Evolutionary conservation across 331 rosid genomes (phyloP), one percentile per base, ranked within the genome.

Genomic region (Stylosanthes scabra): DNA sequence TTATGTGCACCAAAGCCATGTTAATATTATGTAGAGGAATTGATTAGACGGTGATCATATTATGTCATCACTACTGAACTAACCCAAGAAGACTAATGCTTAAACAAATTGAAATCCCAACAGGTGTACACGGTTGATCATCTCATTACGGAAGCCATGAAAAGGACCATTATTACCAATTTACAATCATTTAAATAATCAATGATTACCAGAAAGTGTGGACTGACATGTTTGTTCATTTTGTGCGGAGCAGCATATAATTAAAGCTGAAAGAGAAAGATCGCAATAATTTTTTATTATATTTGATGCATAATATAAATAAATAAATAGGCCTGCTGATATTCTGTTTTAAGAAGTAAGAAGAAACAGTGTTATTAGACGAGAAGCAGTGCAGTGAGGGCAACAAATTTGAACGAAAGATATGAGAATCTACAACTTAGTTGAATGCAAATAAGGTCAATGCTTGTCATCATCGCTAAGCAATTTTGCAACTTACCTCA

Each of bases 371-470:
- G n/a, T n/a, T n/a, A n/a, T n/a, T n/a, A n/a, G n/a, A n/a, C n/a
- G n/a, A n/a, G n/a, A n/a, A n/a, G n/a, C n/a, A n/a, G n/a, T n/a
- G 42, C 4, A n/a, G 46, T 12, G 69, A 58, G 55, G 44, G 9
- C 54, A 61, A 46, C 59, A 11, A 40, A 63, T 58, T 64, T 3
- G n/a, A 40, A 70, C 41, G 20, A 28, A 39, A n/a, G n/a, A n/a
- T n/a, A n/a, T n/a, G 8, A 39, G 28, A 20, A 69, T 70, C 64
- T 68, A 59, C 8, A 5, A 57, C 31, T 56, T 10, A 14, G 51
- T 69, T 68, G 52, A 44, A 60, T n/a, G n/a, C n/a, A n/a, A n/a
- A n/a, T n/a, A n/a, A 60, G 70, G 70, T 67, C 63, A 59, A 39
- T 12, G 60, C 12, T 75, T 58, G 51, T 63, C 71, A 9, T 74